Base-by-base conservation (phyloP, 257 asterid species). In the Leptodermis oblonga region DNA sequence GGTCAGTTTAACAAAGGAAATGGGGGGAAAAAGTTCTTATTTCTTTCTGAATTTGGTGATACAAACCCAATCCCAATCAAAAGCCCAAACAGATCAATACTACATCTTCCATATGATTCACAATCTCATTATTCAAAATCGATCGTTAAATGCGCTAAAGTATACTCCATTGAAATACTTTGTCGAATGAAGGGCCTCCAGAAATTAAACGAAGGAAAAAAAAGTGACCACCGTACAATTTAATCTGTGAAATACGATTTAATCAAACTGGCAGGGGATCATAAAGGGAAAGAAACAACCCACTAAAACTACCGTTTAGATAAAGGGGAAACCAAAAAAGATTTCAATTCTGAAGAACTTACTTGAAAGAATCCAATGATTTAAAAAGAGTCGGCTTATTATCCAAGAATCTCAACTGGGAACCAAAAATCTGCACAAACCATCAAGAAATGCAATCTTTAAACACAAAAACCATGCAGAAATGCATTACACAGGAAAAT, bases 331-430 rank as follows among this genome's bases (percentile, higher is more conserved):
- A 3, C n/a, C 52, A n/a, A n/a, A 54, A 70, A 68, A 74, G 59
- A 77, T 49, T 10, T 18, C n/a, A 68, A 55, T 79, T 80, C 76
- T 68, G 49, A 55, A 3, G 17, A 45, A 64, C 90, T 78, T 82
- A 90, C 97, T 74, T 74, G 36, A 74, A 69, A 22, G 81, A 73
- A 76, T 78, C 68, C 68, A 62, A 13, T 61, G 74, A 73, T 77
- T 81, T 77, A 64, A 72, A 76, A 9, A 69, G 83, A 79, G 77
- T 69, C 75, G 78, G 87, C 67, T 81, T 90, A 74, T 76, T 71
- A 76, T 75, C 81, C 76, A 61, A 62, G 26, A 73, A 56, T 23
- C 77, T 73, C 77, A 76, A 68, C 34, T 78, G 81, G 83, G 75
- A 36, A 53, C 83, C 72, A 72, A 62, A 73, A 62, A 82, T 69